Percentiles rank a stretch among this genome's conserved stretches.
phyloP scores from a whole-genome alignment of 2,329 filamentous ascomycete species.

The Aspergillus tubingensis region DNA sequence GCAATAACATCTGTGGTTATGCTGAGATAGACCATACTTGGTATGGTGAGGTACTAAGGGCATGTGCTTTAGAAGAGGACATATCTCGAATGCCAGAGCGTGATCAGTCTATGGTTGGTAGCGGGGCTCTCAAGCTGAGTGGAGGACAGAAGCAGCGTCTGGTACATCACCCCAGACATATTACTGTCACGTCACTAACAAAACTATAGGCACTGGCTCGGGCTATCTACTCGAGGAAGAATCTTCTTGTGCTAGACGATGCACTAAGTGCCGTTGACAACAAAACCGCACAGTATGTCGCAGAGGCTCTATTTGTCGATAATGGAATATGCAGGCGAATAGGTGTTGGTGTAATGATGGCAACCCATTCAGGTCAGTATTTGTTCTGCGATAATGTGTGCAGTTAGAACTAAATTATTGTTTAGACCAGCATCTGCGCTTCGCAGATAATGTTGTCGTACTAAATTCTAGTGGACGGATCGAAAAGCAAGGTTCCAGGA shows the following conservation, averaged over 20 bases:
- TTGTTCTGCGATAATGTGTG: too few relatives aligned
- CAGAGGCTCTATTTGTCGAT: neutral
- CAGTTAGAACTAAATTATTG: neutral
- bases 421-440: neutral
- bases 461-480: neutral
- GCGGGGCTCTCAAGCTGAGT: neutral
- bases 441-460: neutral
- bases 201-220: neutral
- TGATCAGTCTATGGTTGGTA: neutral
- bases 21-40: constrained; percentile 69
- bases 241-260: neutral
- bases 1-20: constrained; percentile 65
- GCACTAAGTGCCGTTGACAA: neutral
- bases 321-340: neutral
- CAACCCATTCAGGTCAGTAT: neutral
- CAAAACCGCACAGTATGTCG: neutral
- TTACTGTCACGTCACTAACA: neutral
- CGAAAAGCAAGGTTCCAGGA: neutral
- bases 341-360: neutral
- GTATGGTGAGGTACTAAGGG: constrained; percentile 67
- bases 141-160: constrained; percentile 4
- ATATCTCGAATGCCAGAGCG: constrained; percentile 39
- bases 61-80: constrained; percentile 72
- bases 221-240: neutral
- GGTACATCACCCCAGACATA: neutral